These are phyloP conservation scores for Pichia heedii DNA, from an alignment of 805 yeast species.

Conservation along the genomic window DNA sequence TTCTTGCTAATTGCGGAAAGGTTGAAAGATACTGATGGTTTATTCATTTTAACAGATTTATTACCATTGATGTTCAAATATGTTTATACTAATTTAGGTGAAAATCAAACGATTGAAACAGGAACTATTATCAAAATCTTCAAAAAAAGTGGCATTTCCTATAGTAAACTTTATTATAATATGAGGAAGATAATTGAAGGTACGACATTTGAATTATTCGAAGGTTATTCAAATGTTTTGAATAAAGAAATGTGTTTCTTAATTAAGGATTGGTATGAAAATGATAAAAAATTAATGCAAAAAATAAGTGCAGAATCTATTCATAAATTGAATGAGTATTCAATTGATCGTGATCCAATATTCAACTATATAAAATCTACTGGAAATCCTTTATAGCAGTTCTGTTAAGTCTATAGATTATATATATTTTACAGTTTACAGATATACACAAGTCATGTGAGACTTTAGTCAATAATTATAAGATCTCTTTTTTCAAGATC, in stretches of 20 bases:
- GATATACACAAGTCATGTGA: too few species aligned
- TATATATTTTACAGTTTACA: too few species aligned
- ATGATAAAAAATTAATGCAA: slow-evolving; percentile 56
- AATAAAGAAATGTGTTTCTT: slow-evolving; percentile 54
- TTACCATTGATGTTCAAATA: slow-evolving; percentile 56
- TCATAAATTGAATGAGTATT: slow-evolving; percentile 36
- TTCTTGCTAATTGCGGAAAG: slow-evolving; percentile 46
- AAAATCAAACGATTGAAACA: slow-evolving; percentile 15
- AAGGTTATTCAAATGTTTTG: slow-evolving; percentile 31
- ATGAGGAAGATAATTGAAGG: slow-evolving; percentile 57
- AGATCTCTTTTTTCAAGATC: too few species aligned
- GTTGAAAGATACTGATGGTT: slow-evolving; percentile 59
- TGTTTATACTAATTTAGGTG: slow-evolving; percentile 26
- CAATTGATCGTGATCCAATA: slow-evolving; percentile 50
- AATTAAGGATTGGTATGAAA: slow-evolving; percentile 57
- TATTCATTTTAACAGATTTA: slow-evolving; percentile 70
- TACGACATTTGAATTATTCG: slow-evolving; percentile 42
- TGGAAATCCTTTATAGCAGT: slow-evolving; percentile 29
- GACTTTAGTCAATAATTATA: too few species aligned
- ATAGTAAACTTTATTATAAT: slow-evolving; percentile 55
- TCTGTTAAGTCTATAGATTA: too few species aligned
- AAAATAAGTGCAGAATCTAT: slow-evolving; percentile 40
- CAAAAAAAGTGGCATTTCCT: slow-evolving; percentile 52
- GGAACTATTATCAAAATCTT: slow-evolving; percentile 59
- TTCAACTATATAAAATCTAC: slow-evolving; percentile 34